phyloP scores from a whole-genome alignment of 169 alveolate genomes.

The Plasmodium relictum region DNA sequence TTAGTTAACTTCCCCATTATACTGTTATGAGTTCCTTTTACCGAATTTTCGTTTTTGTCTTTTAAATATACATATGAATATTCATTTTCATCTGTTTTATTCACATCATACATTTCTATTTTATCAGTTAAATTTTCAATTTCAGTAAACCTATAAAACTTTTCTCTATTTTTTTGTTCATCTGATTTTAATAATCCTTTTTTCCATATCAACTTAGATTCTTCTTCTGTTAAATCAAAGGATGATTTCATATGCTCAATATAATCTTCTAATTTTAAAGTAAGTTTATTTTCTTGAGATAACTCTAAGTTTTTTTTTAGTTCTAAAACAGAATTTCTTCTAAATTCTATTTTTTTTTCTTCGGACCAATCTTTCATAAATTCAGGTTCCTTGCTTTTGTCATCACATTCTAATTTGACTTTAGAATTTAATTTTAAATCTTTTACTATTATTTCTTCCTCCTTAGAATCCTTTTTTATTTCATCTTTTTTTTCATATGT shows the following conservation, averaged over 20 bases:
- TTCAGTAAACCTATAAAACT: constrained; percentile 46
- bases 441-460: constrained; percentile 49
- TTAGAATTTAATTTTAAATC: constrained; percentile 45
- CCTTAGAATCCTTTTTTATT: constrained; percentile 29
- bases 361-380: constrained; percentile 76
- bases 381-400: constrained; percentile 69
- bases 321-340: constrained; percentile 68
- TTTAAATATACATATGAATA: background rate
- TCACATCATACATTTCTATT: constrained; percentile 14
- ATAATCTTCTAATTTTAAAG: constrained; percentile 61
- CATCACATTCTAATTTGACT: constrained; percentile 67
- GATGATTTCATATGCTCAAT: constrained; percentile 44
- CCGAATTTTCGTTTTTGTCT: too few relatives aligned
- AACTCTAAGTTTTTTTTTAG: constrained; percentile 59
- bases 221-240: constrained; percentile 72
- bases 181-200: constrained; percentile 43
- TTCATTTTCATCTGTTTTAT: constrained; percentile 1
- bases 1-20: background rate
- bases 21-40: background rate
- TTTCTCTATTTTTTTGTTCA: constrained; percentile 60
- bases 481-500: constrained; percentile 1
- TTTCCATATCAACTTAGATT: constrained; percentile 52
- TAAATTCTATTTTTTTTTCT: constrained; percentile 71
- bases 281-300: constrained; percentile 68
- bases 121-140: constrained; percentile 59